Conservation (phyloP, 208 protist species). For the Kentomonas sorsogonicus region DNA sequence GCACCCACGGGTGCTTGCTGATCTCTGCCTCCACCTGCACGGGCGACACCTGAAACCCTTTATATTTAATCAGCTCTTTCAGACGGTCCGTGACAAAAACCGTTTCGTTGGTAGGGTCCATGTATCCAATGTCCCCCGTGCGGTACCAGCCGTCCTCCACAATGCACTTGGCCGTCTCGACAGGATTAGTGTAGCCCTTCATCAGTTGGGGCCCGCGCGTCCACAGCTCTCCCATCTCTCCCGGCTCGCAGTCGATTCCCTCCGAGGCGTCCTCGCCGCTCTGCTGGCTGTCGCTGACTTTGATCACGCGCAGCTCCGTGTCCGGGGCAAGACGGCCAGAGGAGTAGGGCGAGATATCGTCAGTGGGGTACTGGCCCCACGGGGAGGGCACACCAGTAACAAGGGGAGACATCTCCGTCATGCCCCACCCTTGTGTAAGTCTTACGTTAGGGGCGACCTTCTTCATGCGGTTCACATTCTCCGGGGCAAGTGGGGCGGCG, state of each 20-base stretch:
- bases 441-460: constrained; percentile 12
- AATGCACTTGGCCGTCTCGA: constrained; percentile 31
- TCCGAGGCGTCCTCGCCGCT: constrained; percentile 24
- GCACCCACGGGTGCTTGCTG: constrained; percentile 43
- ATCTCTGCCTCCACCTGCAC: constrained; percentile 65
- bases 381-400: not conserved
- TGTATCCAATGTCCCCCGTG: constrained; percentile 71
- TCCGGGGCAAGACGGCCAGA: constrained; percentile 21
- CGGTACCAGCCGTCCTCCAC: constrained; percentile 62
- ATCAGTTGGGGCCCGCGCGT: constrained; percentile 71
- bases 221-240: constrained; percentile 58
- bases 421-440: constrained; percentile 62
- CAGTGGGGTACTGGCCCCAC: not conserved
- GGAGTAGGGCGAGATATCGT: not conserved
- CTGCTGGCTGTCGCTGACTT: constrained; percentile 29
- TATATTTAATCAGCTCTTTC: constrained; percentile 91
- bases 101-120: constrained; percentile 28
- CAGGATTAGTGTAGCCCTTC: constrained; percentile 55
- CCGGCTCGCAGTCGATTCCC: constrained; percentile 19
- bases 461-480: too few relatives aligned
- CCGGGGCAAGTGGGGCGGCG: too few relatives aligned
- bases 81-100: constrained; percentile 58
- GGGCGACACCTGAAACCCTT: constrained; percentile 86
- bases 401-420: constrained; percentile 75
- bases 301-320: constrained; percentile 39